These are phyloP conservation scores for Solanum virginianum DNA, from an alignment of 257 asterid species.

Conservation along the genomic window DNA sequence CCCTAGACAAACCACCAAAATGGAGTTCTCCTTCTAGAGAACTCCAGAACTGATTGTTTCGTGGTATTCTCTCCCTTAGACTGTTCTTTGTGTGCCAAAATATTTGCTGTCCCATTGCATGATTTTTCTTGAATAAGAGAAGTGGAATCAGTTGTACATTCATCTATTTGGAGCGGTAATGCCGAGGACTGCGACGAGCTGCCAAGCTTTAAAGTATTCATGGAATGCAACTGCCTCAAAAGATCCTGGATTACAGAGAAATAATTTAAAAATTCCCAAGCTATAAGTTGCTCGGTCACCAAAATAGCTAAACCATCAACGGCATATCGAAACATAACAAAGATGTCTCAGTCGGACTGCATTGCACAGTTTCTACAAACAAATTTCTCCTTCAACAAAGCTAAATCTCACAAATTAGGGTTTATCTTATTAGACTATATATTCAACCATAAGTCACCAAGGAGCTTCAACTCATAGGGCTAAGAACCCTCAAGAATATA, in stretches of 20 bases:
- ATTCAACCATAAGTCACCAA: neutral
- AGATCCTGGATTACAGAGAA: constrained; percentile 39
- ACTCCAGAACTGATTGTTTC: constrained; percentile 44
- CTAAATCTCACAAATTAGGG: neutral
- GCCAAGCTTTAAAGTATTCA: constrained; percentile 30
- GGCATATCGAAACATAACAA: neutral
- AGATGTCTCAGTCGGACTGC: neutral
- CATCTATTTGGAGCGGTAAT: constrained; percentile 27
- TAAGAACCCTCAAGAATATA: neutral
- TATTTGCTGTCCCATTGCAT: constrained; percentile 16
- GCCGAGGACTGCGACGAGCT: constrained; percentile 32
- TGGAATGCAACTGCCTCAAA: constrained; percentile 56
- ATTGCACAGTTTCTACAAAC: neutral
- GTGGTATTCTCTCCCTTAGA: constrained; percentile 13
- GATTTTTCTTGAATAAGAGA: constrained; percentile 14
- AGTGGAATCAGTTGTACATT: constrained; percentile 10
- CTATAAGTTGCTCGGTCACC: neutral
- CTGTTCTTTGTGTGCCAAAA: constrained; percentile 14
- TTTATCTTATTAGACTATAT: neutral
- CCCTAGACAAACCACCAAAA: no score
- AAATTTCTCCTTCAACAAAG: neutral
- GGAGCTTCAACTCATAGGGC: neutral
- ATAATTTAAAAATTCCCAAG: neutral
- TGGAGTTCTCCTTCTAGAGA: constrained; percentile 37
- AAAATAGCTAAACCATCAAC: neutral